Conservation (phyloP, 495 filamentous ascomycete genomes). For the Xylaria castorea region DNA sequence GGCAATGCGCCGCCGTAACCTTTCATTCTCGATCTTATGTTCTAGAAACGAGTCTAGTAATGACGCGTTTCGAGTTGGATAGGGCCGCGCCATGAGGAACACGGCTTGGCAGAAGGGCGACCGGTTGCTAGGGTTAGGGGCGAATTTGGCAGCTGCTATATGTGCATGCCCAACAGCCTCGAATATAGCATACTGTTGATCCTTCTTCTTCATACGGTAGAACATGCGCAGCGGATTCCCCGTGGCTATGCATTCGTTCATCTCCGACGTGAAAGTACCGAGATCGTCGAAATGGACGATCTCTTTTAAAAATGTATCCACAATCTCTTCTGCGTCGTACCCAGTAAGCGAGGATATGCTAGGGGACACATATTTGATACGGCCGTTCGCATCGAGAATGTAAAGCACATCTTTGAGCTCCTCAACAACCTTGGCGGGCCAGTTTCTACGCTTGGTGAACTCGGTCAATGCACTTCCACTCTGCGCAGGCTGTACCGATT, state of each 20-base stretch:
- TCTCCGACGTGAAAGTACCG: conserved; percentile 81
- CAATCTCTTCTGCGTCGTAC: conserved; percentile 70
- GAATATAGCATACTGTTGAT: conserved; percentile 78
- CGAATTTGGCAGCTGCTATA: conserved; percentile 70
- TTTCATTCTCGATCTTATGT: conserved; percentile 97
- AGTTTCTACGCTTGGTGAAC: conserved; percentile 84
- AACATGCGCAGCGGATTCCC: conserved; percentile 83
- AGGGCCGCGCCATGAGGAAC: conserved; percentile 92
- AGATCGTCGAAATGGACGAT: conserved; percentile 90
- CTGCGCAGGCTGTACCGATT: conserved; percentile 53
- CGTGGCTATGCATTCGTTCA: conserved; percentile 89
- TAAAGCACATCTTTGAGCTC: conserved; percentile 90
- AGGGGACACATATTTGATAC: conserved; percentile 83
- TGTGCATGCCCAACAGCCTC: conserved; percentile 94
- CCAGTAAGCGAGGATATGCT: conserved; percentile 81
- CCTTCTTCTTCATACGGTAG: conserved; percentile 82
- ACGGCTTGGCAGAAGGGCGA: conserved; percentile 82
- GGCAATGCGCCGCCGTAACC: conserved; percentile 80
- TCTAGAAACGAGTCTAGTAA: conserved; percentile 93
- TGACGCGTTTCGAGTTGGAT: conserved; percentile 84
- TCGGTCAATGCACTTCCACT: conserved; percentile 75
- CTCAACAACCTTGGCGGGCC: conserved; percentile 86
- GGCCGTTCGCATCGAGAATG: conserved; percentile 82
- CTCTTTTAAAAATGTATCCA: conserved; percentile 75
- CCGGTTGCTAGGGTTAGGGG: conserved; percentile 66